Conservation (phyloP, 495 filamentous ascomycete species). For the Apodospora peruviana region DNA sequence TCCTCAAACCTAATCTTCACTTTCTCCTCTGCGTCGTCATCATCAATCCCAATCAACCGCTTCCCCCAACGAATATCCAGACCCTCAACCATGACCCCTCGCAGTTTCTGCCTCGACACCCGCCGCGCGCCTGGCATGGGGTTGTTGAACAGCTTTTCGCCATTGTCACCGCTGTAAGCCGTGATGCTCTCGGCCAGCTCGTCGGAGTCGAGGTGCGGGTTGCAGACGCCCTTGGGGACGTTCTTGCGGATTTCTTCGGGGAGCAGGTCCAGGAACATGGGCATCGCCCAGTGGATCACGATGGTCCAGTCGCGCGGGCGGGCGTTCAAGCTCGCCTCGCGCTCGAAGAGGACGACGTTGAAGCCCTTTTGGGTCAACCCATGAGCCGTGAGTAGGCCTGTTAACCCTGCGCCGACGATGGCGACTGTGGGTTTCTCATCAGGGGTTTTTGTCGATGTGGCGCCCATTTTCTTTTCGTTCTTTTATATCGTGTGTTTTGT, state of each 20-base stretch:
- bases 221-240: constrained; percentile 31
- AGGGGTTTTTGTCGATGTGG: no score
- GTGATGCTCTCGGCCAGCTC: constrained; percentile 24
- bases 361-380: constrained; percentile 44
- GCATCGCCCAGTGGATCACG: constrained; percentile 48
- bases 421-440: constrained; percentile 27
- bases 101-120: constrained; percentile 35
- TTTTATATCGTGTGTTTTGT: no score
- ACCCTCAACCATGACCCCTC: constrained; percentile 22
- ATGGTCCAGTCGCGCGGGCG: constrained; percentile 54
- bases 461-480: no score
- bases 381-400: constrained; percentile 45
- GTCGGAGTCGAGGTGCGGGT: constrained; percentile 29
- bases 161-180: constrained; percentile 43
- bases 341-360: constrained; percentile 44
- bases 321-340: constrained; percentile 27
- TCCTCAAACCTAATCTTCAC: constrained; percentile 66
- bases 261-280: constrained; percentile 23
- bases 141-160: constrained; percentile 34
- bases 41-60: constrained; percentile 13
- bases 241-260: constrained; percentile 30
- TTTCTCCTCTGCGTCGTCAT: constrained; percentile 42
- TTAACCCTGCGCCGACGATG: constrained; percentile 44
- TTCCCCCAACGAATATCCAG: constrained; percentile 28
- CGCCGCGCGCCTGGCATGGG: constrained; percentile 38